A percentile compares a stretch with the other conserved stretches of the same genome.
Evolutionary conservation across 228 moss, liverwort and hornwort species (phyloP).

Genomic region (Sphagnum fallax): DNA sequence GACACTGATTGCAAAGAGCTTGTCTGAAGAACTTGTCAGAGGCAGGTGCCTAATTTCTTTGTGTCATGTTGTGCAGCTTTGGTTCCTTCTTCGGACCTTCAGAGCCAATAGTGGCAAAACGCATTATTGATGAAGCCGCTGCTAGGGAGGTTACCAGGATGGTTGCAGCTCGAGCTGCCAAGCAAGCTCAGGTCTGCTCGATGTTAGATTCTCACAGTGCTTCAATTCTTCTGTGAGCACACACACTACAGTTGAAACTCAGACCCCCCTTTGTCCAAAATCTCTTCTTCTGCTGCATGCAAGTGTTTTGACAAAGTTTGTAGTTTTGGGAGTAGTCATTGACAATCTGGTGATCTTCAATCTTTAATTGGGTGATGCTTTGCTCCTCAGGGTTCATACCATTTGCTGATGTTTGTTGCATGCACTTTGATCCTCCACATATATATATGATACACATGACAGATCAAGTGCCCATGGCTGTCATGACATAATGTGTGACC

Average conservation of each 20-base stretch:
- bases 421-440: neutral
- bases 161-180: slow-evolving; percentile 31
- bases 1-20: no score
- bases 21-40: no score
- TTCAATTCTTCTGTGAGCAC: no score
- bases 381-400: neutral
- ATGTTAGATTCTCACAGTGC: no score
- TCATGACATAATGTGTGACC: no score
- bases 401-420: neutral
- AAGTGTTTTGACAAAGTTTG: slow-evolving; percentile 8
- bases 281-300: no score
- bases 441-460: neutral
- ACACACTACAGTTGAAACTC: no score
- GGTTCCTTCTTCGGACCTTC: slow-evolving; percentile 94
- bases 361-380: neutral
- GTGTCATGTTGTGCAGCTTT: slow-evolving; percentile 20
- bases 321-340: neutral
- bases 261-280: no score
- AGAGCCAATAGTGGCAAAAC: slow-evolving; percentile 79
- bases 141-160: slow-evolving; percentile 35
- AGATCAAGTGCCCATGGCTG: no score
- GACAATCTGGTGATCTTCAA: no score
- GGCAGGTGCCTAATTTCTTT: no score
- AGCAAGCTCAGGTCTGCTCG: neutral
- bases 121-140: slow-evolving; percentile 73